Evolutionary conservation across 352 stramenopile genomes (phyloP).

Genomic region (Phytophthora brassicae): DNA sequence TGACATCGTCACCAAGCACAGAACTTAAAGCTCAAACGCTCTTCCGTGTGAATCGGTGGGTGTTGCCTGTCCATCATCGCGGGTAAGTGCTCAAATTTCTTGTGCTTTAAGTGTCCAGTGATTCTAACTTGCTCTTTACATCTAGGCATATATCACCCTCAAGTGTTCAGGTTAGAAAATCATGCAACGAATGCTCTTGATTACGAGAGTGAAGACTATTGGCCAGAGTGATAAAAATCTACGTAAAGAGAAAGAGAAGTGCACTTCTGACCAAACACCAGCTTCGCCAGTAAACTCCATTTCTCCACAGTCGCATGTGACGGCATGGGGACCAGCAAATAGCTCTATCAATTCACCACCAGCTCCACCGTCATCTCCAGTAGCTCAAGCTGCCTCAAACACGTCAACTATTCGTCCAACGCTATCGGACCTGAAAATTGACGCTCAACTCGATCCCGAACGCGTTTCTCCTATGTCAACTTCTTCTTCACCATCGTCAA

Average conservation of each 20-base stretch:
- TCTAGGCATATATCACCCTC: background rate
- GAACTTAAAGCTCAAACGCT: background rate
- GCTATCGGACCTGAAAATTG: slow-evolving; percentile 22
- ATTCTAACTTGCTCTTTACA: background rate
- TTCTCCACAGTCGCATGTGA: slow-evolving; percentile 18
- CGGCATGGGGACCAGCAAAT: slow-evolving; percentile 15
- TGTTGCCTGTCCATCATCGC: slow-evolving; percentile 4
- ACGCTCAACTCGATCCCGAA: slow-evolving; percentile 22
- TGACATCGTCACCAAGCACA: background rate
- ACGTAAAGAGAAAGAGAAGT: slow-evolving; percentile 23
- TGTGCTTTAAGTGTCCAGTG: slow-evolving; percentile 6
- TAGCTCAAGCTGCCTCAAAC: slow-evolving; percentile 2
- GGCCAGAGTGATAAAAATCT: slow-evolving; percentile 17
- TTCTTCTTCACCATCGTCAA: slow-evolving; percentile 21
- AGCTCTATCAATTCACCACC: background rate
- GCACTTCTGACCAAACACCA: slow-evolving; percentile 5
- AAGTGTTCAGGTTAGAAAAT: background rate
- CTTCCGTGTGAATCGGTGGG: background rate
- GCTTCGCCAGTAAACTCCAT: background rate
- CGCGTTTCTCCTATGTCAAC: slow-evolving; percentile 10
- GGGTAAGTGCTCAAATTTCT: slow-evolving; percentile 2
- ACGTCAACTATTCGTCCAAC: slow-evolving; percentile 16
- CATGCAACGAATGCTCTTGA: slow-evolving; percentile 34
- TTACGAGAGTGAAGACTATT: slow-evolving; percentile 20
- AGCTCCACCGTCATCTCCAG: slow-evolving; percentile 19